phyloP scores from a whole-genome alignment of 768 basidiomycete genomes.

The Tulasnella sp. region DNA sequence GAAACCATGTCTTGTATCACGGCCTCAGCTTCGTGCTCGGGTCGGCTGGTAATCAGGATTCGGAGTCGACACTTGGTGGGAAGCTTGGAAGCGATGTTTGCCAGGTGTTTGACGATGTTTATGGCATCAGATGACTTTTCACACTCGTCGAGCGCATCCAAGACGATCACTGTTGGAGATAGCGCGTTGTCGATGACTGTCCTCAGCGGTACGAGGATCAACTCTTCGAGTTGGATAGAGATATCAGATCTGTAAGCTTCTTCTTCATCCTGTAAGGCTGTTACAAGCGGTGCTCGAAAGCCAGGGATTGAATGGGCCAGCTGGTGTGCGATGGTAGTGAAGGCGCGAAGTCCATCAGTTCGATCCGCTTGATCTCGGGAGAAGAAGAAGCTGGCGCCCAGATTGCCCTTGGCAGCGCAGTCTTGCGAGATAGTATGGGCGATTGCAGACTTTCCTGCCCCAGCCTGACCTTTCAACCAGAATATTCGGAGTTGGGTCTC shows the following conservation, averaged over 20 bases:
- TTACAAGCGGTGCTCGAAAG: background rate
- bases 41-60: conserved; percentile 29
- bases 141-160: conserved; percentile 34
- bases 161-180: conserved; percentile 25
- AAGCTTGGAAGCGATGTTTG: conserved; percentile 1
- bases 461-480: conserved; percentile 30
- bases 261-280: conserved; percentile 7
- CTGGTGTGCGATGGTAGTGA: conserved; percentile 29
- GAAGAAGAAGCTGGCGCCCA: conserved; percentile 32
- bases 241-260: conserved; percentile 15
- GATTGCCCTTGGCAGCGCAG: conserved; percentile 19
- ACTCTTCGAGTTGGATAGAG: conserved; percentile 20
- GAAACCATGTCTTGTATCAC: no score
- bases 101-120: conserved; percentile 23
- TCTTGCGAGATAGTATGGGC: conserved; percentile 28
- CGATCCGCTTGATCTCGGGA: conserved; percentile 21
- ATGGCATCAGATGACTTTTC: background rate
- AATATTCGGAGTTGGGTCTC: conserved; percentile 18
- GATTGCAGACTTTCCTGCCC: conserved; percentile 33
- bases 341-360: conserved; percentile 21
- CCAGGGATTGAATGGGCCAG: conserved; percentile 21
- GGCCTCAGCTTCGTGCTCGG: conserved; percentile 23
- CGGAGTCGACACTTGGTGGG: conserved; percentile 19
- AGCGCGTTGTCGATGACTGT: background rate
- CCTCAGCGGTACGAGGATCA: conserved; percentile 19